Conservation (phyloP, 2,329 filamentous ascomycete species). For the Aspergillus hiratsukae region DNA sequence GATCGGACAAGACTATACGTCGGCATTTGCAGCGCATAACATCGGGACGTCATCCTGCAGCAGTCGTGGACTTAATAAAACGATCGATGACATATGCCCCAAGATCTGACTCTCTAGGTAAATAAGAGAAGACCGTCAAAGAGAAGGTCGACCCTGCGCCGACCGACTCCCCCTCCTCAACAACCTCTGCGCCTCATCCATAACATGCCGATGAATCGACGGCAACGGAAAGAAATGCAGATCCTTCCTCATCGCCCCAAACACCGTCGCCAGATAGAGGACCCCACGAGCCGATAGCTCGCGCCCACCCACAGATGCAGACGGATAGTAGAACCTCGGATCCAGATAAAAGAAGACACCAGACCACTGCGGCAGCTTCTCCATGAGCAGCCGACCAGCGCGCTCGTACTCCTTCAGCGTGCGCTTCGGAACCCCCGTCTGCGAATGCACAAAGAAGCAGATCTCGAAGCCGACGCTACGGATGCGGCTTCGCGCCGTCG, state of each 20-base stretch:
- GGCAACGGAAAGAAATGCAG: conserved; percentile 30
- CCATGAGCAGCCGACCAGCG: conserved; percentile 20
- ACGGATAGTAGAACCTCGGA: conserved; percentile 31
- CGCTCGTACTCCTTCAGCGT: conserved; percentile 27
- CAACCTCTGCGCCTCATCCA: conserved; percentile 21
- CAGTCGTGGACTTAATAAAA: neutral
- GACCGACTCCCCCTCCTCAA: conserved; percentile 3
- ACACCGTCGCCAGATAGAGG: conserved; percentile 26
- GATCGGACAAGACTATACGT: neutral
- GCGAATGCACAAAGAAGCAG: conserved; percentile 34
- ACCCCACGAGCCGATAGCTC: conserved; percentile 28
- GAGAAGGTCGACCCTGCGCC: neutral
- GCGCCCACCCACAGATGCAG: conserved; percentile 21
- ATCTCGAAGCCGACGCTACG: conserved; percentile 35
- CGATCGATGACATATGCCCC: neutral
- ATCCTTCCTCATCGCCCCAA: conserved; percentile 23
- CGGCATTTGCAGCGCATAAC: neutral
- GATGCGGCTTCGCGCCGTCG: conserved; percentile 26
- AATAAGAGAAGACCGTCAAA: neutral
- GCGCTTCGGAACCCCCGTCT: conserved; percentile 31
- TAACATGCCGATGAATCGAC: conserved; percentile 21
- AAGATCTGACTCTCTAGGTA: neutral
- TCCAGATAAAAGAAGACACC: conserved; percentile 31
- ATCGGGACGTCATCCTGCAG: neutral
- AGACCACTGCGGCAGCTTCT: conserved; percentile 24